phyloP scores from a whole-genome alignment of 805 yeast species.

The Starmerella bombicola region DNA sequence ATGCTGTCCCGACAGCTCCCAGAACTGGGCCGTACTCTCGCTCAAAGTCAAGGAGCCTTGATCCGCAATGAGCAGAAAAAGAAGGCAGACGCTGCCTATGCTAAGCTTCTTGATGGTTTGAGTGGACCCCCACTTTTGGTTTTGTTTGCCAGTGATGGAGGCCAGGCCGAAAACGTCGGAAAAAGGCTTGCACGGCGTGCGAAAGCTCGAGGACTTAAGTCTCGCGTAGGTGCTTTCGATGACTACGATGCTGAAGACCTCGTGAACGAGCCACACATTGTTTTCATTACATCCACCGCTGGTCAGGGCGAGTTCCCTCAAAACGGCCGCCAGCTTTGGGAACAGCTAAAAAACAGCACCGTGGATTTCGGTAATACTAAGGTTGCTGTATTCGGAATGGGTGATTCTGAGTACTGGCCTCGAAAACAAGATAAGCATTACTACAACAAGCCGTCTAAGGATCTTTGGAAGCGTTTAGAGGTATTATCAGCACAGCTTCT shows the following conservation, averaged over 20 bases:
- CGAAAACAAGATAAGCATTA: slow-evolving; percentile 88
- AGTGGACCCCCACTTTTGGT: slow-evolving; percentile 85
- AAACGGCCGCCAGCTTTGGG: slow-evolving; percentile 70
- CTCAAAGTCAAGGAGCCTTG: slow-evolving; percentile 48
- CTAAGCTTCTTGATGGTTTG: slow-evolving; percentile 66
- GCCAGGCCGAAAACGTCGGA: slow-evolving; percentile 73
- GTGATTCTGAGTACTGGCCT: slow-evolving; percentile 90
- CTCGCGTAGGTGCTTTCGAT: slow-evolving; percentile 55
- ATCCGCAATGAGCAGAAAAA: slow-evolving; percentile 46
- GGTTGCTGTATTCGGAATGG: slow-evolving; percentile 60
- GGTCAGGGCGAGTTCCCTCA: slow-evolving; percentile 85
- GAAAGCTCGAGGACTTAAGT: slow-evolving; percentile 61
- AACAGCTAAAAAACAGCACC: slow-evolving; percentile 45
- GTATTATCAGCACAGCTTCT: slow-evolving; percentile 64
- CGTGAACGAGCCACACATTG: slow-evolving; percentile 54
- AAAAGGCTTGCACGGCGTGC: slow-evolving; percentile 69
- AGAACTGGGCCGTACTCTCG: slow-evolving; percentile 59
- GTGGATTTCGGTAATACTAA: slow-evolving; percentile 42
- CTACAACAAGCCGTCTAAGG: slow-evolving; percentile 82
- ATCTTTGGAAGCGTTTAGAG: slow-evolving; percentile 50
- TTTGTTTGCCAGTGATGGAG: slow-evolving; percentile 85
- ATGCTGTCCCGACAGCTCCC: slow-evolving; percentile 62
- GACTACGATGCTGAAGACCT: slow-evolving; percentile 52
- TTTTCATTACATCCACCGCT: slow-evolving; percentile 60
- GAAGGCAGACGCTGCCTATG: slow-evolving; percentile 66